Evolutionary conservation across 83 land plant genomes (phyloP).

Genomic region (Thuja plicata): DNA sequence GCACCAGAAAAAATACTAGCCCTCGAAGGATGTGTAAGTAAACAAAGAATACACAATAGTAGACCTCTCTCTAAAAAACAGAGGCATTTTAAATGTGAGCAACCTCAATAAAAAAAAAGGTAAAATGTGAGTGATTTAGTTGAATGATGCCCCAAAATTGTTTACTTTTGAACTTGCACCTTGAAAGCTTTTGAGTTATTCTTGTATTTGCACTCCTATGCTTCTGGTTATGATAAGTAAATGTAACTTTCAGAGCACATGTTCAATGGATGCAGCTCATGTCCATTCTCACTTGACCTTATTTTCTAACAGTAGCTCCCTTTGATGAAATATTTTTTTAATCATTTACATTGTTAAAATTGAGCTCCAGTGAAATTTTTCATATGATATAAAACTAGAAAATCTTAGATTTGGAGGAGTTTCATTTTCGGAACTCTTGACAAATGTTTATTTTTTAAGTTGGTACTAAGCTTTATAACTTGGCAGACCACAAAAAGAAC

Average conservation of each 20-base stretch:
- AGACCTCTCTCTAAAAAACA: too few relatives aligned
- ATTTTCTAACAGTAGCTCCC: neutral
- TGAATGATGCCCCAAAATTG: neutral
- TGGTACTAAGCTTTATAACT: neutral
- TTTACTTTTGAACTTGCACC: neutral
- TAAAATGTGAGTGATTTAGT: too few relatives aligned
- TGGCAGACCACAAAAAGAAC: conserved; percentile 89
- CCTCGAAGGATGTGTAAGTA: too few relatives aligned
- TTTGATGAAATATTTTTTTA: neutral
- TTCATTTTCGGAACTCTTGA: neutral
- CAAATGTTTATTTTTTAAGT: neutral
- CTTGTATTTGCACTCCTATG: neutral
- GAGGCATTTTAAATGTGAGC: too few relatives aligned
- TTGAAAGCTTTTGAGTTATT: neutral
- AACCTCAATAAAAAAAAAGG: too few relatives aligned
- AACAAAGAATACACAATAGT: too few relatives aligned
- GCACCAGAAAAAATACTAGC: too few relatives aligned
- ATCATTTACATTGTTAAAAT: neutral
- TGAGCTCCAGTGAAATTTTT: neutral
- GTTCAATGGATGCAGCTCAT: neutral
- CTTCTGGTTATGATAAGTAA: neutral
- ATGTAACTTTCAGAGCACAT: neutral
- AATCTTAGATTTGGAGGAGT: neutral
- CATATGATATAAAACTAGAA: neutral
- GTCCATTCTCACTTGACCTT: neutral